Conservation (phyloP, 75 land plant species). For the Picea sitchensis region DNA sequence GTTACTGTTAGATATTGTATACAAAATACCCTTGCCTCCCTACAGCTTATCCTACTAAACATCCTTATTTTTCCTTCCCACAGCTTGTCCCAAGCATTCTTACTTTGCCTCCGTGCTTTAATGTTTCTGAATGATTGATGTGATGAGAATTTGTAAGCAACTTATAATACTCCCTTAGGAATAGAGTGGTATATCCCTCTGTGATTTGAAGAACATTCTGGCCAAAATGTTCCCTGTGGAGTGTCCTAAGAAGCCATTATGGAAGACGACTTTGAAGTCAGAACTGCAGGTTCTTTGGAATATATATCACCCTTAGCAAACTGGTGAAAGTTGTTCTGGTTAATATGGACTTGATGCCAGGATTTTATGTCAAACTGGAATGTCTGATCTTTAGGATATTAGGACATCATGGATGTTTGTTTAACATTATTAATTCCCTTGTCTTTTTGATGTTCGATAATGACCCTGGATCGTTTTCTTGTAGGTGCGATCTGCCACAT, state of each 20-base stretch:
- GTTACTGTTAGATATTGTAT: not conserved
- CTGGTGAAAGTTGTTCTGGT: not conserved
- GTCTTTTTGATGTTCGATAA: not conserved
- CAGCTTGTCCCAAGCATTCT: not conserved
- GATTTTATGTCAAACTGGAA: too few species aligned
- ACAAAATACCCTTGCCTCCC: not conserved
- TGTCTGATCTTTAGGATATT: too few species aligned
- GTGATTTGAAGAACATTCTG: not conserved
- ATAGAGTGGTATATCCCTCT: not conserved
- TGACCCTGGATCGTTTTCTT: conserved; percentile 3
- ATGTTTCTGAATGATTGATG: too few species aligned
- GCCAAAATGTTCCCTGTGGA: not conserved
- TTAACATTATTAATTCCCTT: not conserved
- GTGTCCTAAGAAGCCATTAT: not conserved
- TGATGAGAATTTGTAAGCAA: too few species aligned
- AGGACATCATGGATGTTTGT: too few species aligned
- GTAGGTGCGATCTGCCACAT: conserved; percentile 89
- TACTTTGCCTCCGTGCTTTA: not conserved
- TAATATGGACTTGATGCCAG: not conserved
- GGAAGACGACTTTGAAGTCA: not conserved
- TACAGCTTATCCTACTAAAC: not conserved
- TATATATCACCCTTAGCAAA: conserved; percentile 1
- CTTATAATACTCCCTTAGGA: not conserved
- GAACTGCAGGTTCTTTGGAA: not conserved
- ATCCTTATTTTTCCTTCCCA: not conserved